Evolutionary conservation across 352 stramenopile genomes (phyloP).

Genomic region (Plasmopara viticola): DNA sequence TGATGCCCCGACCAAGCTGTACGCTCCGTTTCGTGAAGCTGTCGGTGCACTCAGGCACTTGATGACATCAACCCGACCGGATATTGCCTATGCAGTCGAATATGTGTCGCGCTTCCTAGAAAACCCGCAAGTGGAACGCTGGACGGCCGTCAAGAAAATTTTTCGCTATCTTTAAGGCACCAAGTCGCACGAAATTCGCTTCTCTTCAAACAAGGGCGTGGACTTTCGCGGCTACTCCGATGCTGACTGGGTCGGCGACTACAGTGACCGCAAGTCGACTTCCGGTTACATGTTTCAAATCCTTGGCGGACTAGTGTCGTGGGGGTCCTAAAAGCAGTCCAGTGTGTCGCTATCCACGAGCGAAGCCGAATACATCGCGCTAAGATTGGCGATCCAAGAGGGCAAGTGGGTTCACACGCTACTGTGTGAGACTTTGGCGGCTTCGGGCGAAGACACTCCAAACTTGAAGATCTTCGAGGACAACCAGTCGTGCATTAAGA

Average conservation of each 20-base stretch:
- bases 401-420: neutral
- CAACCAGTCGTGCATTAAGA: constrained; percentile 9
- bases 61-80: constrained; percentile 13
- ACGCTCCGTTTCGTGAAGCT: constrained; percentile 6
- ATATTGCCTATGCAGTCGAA: constrained; percentile 8
- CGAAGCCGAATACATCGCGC: constrained; percentile 13
- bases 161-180: constrained; percentile 11
- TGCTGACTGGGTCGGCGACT: neutral
- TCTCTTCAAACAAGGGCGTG: neutral
- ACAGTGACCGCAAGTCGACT: constrained; percentile 1
- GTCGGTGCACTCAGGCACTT: constrained; percentile 17
- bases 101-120: constrained; percentile 17
- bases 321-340: neutral
- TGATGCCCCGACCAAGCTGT: neutral
- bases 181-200: constrained; percentile 10
- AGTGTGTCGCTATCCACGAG: constrained; percentile 10
- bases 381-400: constrained; percentile 8
- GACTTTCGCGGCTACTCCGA: neutral
- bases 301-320: neutral
- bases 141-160: constrained; percentile 5
- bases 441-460: constrained; percentile 1
- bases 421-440: constrained; percentile 5
- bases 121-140: constrained; percentile 14
- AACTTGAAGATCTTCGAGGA: constrained; percentile 9
- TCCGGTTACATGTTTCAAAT: neutral